Evolutionary conservation across 2,329 filamentous ascomycete genomes (phyloP), one percentile per base, ranked within the genome.

Genomic region (Claviceps humidiphila): DNA sequence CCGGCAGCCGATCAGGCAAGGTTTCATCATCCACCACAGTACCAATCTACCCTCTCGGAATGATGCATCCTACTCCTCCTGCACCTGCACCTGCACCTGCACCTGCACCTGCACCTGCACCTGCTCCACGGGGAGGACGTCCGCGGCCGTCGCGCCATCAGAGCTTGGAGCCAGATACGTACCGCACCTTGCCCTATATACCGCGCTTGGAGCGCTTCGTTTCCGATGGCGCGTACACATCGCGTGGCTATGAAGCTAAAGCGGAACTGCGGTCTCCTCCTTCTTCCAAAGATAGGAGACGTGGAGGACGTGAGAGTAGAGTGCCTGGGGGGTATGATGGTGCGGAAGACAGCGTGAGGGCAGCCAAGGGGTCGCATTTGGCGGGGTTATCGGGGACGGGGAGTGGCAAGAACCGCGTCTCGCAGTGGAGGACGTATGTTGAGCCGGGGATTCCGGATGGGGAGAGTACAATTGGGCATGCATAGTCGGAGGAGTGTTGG

Each of bases 361-460:
- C 30, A 42, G 67, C 69, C 37, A 68, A 60, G 56, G 66, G 67
- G 30, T 75, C 74, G 49, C 65, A 70, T 46, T 62, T 76, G 60
- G 75, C 75, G 26, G 75, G 75, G 4, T 66, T 78, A 41, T 68
- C 66, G 41, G 71, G 65, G 30, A 71, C 69, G 1, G 56, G 55
- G 5, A 65, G 69, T 38, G 74, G 74, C 9, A 68, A 71, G 68
- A 67, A 71, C 56, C 67, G 75, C 6, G 74, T 78, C 17, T 64
- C 63, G 44, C 71, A 75, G 53, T 78, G 75, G 75, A 67, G 66
- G 54, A 68, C 64, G 42, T 74, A 73, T 61, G 71, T 78, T 16
- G 67, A 69, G 55, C 69, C 68, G 6, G 74, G 72, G 4, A 56
- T 63, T 41, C 69, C 70, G 43, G 67, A 69, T 42, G 63, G 58